phyloP scores from a whole-genome alignment of 1,284 basidiomycete genomes.

The Leccinum laetum region DNA sequence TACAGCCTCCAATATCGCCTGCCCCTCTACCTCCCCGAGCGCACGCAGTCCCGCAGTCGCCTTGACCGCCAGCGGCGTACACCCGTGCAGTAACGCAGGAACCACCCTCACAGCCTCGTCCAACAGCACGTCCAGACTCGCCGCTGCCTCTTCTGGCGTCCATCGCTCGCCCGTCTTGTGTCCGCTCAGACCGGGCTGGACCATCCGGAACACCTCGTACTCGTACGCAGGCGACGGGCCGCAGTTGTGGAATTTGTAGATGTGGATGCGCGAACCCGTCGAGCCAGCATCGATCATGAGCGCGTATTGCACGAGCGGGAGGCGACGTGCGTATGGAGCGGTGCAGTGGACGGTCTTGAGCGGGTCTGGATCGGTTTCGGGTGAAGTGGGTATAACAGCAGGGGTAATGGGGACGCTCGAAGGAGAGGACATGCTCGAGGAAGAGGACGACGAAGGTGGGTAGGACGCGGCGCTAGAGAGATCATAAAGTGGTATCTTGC shows the following conservation, averaged over 20 bases:
- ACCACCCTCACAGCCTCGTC: slow-evolving; percentile 81
- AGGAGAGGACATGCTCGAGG: slow-evolving; percentile 2
- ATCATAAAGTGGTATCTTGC: slow-evolving; percentile 14
- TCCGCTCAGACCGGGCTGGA: slow-evolving; percentile 71
- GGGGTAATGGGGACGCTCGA: not conserved
- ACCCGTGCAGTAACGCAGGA: slow-evolving; percentile 75
- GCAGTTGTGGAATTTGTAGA: slow-evolving; percentile 98
- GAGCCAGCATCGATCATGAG: slow-evolving; percentile 99
- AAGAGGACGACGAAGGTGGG: slow-evolving; percentile 5
- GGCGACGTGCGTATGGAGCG: slow-evolving; percentile 45
- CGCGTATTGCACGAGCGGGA: slow-evolving; percentile 83
- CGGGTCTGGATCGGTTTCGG: slow-evolving; percentile 65
- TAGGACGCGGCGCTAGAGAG: not conserved
- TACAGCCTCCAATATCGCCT: slow-evolving; percentile 81
- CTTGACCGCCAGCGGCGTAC: slow-evolving; percentile 92
- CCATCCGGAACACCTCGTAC: slow-evolving; percentile 91
- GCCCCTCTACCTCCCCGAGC: slow-evolving; percentile 66
- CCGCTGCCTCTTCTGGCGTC: slow-evolving; percentile 68
- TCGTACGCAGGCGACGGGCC: slow-evolving; percentile 79
- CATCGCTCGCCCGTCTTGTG: slow-evolving; percentile 18
- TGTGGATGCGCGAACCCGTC: slow-evolving; percentile 95
- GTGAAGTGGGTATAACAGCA: slow-evolving; percentile 43
- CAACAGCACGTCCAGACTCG: slow-evolving; percentile 79
- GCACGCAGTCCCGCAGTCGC: slow-evolving; percentile 93
- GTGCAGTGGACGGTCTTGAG: slow-evolving; percentile 69